Conservation (phyloP, 1,284 basidiomycete species). For the Lignosus rhinocerotis region DNA sequence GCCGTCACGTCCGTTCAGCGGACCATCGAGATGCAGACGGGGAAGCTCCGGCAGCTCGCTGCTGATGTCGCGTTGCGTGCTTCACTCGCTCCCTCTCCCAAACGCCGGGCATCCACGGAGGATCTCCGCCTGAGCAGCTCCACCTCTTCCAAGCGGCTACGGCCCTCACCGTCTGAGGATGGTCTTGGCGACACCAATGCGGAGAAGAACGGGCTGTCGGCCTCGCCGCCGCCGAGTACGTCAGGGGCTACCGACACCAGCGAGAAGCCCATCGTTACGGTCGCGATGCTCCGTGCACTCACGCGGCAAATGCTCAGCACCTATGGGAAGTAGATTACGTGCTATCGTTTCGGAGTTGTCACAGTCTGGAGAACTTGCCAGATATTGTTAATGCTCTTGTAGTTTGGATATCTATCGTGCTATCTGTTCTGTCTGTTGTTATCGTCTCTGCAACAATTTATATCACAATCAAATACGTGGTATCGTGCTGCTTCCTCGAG, state of each 20-base stretch:
- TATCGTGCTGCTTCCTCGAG: no score
- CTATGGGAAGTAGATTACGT: constrained; percentile 9
- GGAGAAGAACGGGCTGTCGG: constrained; percentile 20
- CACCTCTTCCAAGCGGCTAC: constrained; percentile 29
- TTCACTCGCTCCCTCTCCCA: constrained; percentile 22
- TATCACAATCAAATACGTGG: background rate
- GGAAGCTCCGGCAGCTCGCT: constrained; percentile 23
- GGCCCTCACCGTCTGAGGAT: constrained; percentile 26
- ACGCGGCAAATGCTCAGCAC: constrained; percentile 57
- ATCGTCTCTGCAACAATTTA: background rate
- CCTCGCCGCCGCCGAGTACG: constrained; percentile 40
- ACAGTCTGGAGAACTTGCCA: background rate
- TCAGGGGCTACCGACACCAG: constrained; percentile 31
- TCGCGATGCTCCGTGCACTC: constrained; percentile 69
- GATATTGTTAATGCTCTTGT: background rate
- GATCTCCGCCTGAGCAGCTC: constrained; percentile 23
- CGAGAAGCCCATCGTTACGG: constrained; percentile 47
- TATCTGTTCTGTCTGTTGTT: background rate
- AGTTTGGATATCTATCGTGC: background rate
- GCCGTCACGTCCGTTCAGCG: constrained; percentile 28
- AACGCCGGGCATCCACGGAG: constrained; percentile 28
- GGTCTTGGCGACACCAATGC: constrained; percentile 19
- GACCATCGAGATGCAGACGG: constrained; percentile 15
- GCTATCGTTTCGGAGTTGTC: no score
- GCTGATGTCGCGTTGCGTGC: constrained; percentile 17